phyloP scores from a whole-genome alignment of 2,329 filamentous ascomycete genomes.

The Diaporthe amygdali region DNA sequence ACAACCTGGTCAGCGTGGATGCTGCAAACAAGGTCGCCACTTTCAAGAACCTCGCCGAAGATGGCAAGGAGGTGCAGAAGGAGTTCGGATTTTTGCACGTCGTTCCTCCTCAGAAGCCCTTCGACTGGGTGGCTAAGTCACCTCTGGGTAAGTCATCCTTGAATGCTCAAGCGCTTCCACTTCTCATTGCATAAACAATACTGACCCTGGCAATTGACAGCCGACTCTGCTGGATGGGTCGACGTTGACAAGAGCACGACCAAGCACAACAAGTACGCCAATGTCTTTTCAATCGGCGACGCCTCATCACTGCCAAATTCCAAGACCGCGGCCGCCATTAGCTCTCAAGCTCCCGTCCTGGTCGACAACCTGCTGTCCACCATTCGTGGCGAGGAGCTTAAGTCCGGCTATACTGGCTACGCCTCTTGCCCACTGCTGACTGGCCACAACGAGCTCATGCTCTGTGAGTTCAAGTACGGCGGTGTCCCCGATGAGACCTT shows the following conservation, averaged over 20 bases:
- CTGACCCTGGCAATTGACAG: neutral
- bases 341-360: constrained; percentile 48
- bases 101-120: constrained; percentile 34
- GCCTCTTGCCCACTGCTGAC: constrained; percentile 52
- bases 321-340: constrained; percentile 52
- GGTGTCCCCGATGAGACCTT: constrained; percentile 52
- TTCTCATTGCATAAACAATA: constrained; percentile 37
- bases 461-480: constrained; percentile 54
- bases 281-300: constrained; percentile 46
- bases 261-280: constrained; percentile 38
- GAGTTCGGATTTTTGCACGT: constrained; percentile 43
- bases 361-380: constrained; percentile 44
- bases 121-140: constrained; percentile 30
- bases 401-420: constrained; percentile 47
- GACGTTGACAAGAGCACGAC: constrained; percentile 30
- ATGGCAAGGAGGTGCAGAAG: constrained; percentile 36
- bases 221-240: constrained; percentile 30
- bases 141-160: constrained; percentile 33
- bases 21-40: constrained; percentile 37
- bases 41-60: constrained; percentile 38
- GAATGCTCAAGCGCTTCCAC: too few species aligned
- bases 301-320: constrained; percentile 44
- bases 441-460: constrained; percentile 49
- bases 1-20: constrained; percentile 42
- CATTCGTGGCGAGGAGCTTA: constrained; percentile 39